Evolutionary conservation across 2,329 filamentous ascomycete species (phyloP).

Genomic region (Phyllosticta citribraziliensis): DNA sequence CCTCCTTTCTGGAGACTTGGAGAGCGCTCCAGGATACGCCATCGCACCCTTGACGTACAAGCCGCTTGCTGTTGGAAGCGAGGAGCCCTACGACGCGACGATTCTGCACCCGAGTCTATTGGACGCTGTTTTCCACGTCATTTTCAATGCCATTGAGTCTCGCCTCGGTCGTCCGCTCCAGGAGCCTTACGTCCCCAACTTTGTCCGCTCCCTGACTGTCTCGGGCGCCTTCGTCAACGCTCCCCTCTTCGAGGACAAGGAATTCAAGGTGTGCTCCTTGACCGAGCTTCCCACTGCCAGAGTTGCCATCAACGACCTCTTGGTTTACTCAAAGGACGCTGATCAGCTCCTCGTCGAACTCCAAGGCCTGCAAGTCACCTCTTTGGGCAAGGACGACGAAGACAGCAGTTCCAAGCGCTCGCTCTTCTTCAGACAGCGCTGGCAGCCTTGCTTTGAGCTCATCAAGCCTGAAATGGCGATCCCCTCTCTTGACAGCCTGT

Average conservation of each 20-base stretch:
- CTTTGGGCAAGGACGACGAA: neutral
- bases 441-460: neutral
- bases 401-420: neutral
- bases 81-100: neutral
- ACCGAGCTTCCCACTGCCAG: neutral
- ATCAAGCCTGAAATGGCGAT: neutral
- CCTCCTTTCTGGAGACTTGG: neutral
- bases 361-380: neutral
- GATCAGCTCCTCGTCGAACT: neutral
- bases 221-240: neutral
- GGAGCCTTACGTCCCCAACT: conserved; percentile 4
- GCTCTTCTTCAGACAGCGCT: neutral
- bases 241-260: neutral
- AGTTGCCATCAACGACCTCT: neutral
- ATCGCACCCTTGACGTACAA: neutral
- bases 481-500: neutral
- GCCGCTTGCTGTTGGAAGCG: neutral
- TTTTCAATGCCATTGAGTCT: conserved; percentile 1
- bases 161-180: neutral
- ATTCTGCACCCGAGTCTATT: conserved; percentile 1
- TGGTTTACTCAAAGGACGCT: neutral
- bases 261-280: neutral
- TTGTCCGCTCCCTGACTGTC: neutral
- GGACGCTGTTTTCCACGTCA: conserved; percentile 5
- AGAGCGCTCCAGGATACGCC: neutral